Conservation (phyloP, 2,329 filamentous ascomycete genomes). For the Arthrobotrys sphaeroides region DNA sequence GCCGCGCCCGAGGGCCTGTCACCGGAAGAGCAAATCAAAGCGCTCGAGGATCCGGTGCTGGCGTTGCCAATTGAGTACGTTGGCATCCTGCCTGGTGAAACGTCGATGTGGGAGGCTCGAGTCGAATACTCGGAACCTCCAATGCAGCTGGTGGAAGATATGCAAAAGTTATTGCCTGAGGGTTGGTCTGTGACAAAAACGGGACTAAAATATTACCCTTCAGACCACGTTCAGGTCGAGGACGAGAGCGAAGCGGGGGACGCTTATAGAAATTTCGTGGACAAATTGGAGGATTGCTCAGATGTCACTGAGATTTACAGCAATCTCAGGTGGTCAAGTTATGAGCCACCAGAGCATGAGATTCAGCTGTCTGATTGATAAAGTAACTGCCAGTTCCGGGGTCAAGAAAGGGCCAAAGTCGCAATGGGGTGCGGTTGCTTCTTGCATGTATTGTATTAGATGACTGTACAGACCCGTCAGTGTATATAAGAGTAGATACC, state of each 20-base stretch:
- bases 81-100: conserved; percentile 34
- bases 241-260: conserved; percentile 41
- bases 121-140: conserved; percentile 44
- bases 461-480: neutral
- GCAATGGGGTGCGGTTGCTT: neutral
- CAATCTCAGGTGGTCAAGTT: conserved; percentile 43
- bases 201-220: conserved; percentile 46
- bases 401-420: neutral
- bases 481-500: neutral
- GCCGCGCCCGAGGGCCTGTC: conserved; percentile 35
- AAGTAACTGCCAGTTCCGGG: neutral
- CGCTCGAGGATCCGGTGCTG: conserved; percentile 38
- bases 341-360: conserved; percentile 41
- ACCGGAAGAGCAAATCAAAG: conserved; percentile 29
- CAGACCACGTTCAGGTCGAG: conserved; percentile 27
- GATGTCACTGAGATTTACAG: conserved; percentile 49
- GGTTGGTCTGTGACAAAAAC: conserved; percentile 51
- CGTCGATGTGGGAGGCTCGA: conserved; percentile 43
- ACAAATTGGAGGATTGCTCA: conserved; percentile 41
- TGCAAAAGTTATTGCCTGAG: conserved; percentile 47
- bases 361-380: conserved; percentile 33
- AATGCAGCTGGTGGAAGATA: conserved; percentile 47
- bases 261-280: conserved; percentile 30
- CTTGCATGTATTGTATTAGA: neutral
- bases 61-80: conserved; percentile 42